Conservation (phyloP, 441 rosid species). For the Kokia cookei region DNA sequence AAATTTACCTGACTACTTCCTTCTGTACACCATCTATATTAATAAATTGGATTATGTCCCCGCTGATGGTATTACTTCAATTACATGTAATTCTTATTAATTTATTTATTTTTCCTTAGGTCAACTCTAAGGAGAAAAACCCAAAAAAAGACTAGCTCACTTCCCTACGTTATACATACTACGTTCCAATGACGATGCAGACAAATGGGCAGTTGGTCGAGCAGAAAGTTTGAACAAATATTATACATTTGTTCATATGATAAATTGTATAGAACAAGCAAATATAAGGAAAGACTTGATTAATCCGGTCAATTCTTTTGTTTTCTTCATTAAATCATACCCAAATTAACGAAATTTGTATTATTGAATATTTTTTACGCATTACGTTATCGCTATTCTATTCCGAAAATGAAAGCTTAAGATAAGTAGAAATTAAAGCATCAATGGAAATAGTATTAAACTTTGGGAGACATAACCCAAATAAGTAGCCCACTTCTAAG, state of each 20-base stretch:
- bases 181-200: not conserved
- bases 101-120: not conserved
- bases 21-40: not conserved
- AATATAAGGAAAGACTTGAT: not conserved
- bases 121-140: not conserved
- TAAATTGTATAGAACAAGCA: not conserved
- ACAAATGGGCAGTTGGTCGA: slow-evolving; percentile 1
- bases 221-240: not conserved
- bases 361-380: not conserved
- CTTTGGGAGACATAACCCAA: too few species aligned
- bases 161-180: not conserved
- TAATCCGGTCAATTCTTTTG: not conserved
- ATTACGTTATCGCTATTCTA: not conserved
- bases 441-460: too few species aligned
- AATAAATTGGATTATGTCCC: not conserved
- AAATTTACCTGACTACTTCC: slow-evolving; percentile 19
- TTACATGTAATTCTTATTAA: not conserved
- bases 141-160: not conserved
- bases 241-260: not conserved
- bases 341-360: not conserved
- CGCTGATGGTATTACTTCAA: too few species aligned
- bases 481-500: too few species aligned
- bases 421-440: not conserved
- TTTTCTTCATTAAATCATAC: not conserved
- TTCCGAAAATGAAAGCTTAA: not conserved